phyloP scores from a whole-genome alignment of 2,329 filamentous ascomycete species.

The Metarhizium rileyi region DNA sequence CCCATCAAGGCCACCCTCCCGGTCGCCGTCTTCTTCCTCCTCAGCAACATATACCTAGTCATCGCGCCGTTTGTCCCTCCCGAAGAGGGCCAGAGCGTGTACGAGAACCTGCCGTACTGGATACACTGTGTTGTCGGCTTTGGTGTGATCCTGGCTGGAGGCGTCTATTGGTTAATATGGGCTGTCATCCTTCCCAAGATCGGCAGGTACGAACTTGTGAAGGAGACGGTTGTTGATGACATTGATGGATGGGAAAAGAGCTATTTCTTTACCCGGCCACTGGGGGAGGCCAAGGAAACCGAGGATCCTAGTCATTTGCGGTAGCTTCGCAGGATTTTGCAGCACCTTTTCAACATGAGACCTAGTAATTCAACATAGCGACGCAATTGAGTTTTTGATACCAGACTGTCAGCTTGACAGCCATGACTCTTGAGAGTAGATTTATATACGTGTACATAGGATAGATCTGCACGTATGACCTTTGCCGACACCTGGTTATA shows the following conservation, averaged over 20 bases:
- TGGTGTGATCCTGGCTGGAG: constrained; percentile 41
- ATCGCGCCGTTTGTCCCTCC: constrained; percentile 50
- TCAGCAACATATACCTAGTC: constrained; percentile 52
- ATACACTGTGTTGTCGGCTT: constrained; percentile 49
- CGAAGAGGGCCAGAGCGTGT: constrained; percentile 39
- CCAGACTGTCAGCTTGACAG: background rate
- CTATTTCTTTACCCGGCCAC: constrained; percentile 38
- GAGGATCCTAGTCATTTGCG: background rate
- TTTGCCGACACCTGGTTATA: too few species aligned
- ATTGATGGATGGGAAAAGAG: constrained; percentile 55
- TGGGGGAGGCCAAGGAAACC: constrained; percentile 4
- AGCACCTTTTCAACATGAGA: constrained; percentile 1
- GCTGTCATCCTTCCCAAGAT: constrained; percentile 40
- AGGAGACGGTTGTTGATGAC: constrained; percentile 42
- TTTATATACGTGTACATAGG: too few species aligned
- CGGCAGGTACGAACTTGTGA: constrained; percentile 45
- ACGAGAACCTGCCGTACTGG: constrained; percentile 45
- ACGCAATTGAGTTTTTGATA: constrained; percentile 1
- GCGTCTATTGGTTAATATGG: constrained; percentile 48
- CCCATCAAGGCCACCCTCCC: constrained; percentile 45
- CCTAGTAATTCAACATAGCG: constrained; percentile 4
- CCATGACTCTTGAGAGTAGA: background rate
- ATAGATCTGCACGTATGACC: too few species aligned
- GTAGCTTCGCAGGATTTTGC: background rate
- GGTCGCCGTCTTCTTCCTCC: constrained; percentile 47